Percentiles rank a stretch among this genome's conserved stretches.
These are phyloP conservation scores for Ceratocystiopsis sp. DNA, from an alignment of 2,329 filamentous ascomycete species.

Conservation along the genomic window DNA sequence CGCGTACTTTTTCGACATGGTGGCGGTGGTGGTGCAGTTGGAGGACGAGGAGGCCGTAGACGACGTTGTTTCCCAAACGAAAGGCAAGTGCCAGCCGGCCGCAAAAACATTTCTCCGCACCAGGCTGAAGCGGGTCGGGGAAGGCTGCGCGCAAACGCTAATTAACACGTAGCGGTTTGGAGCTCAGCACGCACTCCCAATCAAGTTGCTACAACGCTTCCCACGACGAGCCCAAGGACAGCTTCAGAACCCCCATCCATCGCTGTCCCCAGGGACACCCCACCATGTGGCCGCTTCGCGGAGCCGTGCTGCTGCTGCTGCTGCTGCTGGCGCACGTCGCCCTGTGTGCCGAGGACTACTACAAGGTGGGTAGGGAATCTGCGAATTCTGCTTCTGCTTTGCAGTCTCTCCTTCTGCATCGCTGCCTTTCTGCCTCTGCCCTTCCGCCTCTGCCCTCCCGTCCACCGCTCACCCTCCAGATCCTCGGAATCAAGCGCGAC, in stretches of 20 bases:
- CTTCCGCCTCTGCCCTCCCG: too few relatives aligned
- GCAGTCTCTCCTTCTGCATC: too few relatives aligned
- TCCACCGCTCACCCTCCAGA: constrained; percentile 22
- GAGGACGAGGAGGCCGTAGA: background rate
- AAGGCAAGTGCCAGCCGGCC: background rate
- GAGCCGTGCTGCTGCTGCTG: constrained; percentile 26
- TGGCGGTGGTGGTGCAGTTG: background rate
- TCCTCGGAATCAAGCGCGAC: constrained; percentile 63
- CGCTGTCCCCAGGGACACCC: background rate
- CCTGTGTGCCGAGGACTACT: constrained; percentile 54
- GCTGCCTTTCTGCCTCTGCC: background rate
- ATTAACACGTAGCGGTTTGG: background rate
- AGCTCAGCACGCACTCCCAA: too few relatives aligned
- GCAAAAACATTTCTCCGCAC: too few relatives aligned
- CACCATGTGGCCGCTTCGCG: constrained; percentile 2
- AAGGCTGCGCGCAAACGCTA: too few relatives aligned
- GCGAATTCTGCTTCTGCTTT: too few relatives aligned
- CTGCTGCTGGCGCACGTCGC: constrained; percentile 36
- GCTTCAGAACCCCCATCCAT: too few relatives aligned
- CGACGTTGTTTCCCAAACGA: too few relatives aligned
- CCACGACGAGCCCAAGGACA: too few relatives aligned
- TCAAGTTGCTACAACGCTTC: too few relatives aligned
- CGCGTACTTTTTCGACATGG: constrained; percentile 40
- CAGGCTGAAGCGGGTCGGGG: too few relatives aligned
- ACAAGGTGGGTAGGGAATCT: constrained; percentile 47